These are phyloP conservation scores for Aureobasidium sp. DNA, from an alignment of 2,329 filamentous ascomycete genomes.

Conservation along the genomic window DNA sequence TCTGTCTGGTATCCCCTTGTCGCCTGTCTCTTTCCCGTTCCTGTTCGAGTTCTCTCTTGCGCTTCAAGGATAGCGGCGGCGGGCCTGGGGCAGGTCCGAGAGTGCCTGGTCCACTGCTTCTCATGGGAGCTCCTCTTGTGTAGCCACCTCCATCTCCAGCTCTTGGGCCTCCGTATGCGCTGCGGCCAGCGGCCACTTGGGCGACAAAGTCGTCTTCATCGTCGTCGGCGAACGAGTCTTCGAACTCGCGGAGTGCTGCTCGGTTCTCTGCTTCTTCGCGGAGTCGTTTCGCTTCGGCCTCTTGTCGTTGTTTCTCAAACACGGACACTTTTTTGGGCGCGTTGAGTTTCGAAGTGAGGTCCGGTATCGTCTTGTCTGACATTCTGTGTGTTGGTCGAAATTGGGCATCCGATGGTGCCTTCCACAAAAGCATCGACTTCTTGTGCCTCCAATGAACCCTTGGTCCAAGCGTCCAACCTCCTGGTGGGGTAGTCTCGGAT, in stretches of 20 bases:
- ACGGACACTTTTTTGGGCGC: slow-evolving; percentile 76
- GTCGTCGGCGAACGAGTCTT: slow-evolving; percentile 66
- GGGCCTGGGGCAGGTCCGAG: slow-evolving; percentile 37
- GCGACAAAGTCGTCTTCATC: slow-evolving; percentile 22
- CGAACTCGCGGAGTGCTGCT: slow-evolving; percentile 78
- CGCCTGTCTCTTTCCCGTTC: slow-evolving; percentile 6
- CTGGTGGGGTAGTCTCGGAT: neutral
- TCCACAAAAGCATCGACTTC: neutral
- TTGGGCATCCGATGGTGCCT: neutral
- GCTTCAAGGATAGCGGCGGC: slow-evolving; percentile 28
- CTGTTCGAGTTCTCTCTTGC: slow-evolving; percentile 28
- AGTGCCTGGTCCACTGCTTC: slow-evolving; percentile 45
- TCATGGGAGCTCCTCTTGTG: slow-evolving; percentile 27
- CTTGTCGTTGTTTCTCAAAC: slow-evolving; percentile 82
- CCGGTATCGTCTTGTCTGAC: slow-evolving; percentile 12
- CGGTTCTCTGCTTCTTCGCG: slow-evolving; percentile 82
- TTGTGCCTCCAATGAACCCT: neutral
- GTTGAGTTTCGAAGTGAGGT: slow-evolving; percentile 49
- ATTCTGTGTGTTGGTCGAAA: neutral
- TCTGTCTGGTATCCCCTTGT: neutral
- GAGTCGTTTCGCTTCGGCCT: slow-evolving; percentile 79
- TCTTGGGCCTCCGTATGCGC: slow-evolving; percentile 21
- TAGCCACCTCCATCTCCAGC: slow-evolving; percentile 4
- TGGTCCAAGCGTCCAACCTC: slow-evolving; percentile 22
- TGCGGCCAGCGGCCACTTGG: slow-evolving; percentile 27